phyloP scores from a whole-genome alignment of 2,329 filamentous ascomycete species.

The Colletotrichum filicis region DNA sequence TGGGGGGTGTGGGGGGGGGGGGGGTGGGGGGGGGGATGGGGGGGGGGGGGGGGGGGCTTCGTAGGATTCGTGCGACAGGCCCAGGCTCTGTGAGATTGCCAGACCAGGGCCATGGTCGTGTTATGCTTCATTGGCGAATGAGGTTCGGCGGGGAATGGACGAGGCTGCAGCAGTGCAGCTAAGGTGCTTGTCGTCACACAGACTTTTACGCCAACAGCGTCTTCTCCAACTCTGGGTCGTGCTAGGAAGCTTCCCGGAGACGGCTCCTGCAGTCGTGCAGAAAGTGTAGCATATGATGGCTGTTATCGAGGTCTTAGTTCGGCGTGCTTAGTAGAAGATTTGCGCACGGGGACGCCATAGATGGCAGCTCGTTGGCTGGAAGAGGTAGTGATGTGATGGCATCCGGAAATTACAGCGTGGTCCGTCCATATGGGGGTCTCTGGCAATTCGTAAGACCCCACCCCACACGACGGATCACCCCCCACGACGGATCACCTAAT shows the following conservation, averaged over 20 bases:
- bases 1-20: too few relatives aligned
- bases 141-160: conserved; percentile 15
- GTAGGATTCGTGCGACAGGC: conserved; percentile 15
- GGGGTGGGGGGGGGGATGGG: too few relatives aligned
- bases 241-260: conserved; percentile 23
- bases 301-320: neutral
- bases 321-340: conserved; percentile 37
- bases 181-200: conserved; percentile 26
- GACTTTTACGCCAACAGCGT: conserved; percentile 15
- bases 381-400: conserved; percentile 31
- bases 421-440: conserved; percentile 16
- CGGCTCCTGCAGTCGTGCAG: conserved; percentile 8
- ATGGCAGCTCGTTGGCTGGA: conserved; percentile 31
- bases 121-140: conserved; percentile 12
- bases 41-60: neutral
- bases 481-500: too few relatives aligned
- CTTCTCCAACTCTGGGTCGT: conserved; percentile 12
- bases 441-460: conserved; percentile 31
- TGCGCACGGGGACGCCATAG: conserved; percentile 37
- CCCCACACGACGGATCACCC: too few relatives aligned
- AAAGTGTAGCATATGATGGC: conserved; percentile 1
- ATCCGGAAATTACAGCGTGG: conserved; percentile 33
- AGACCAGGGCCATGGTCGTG: conserved; percentile 11
- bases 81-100: conserved; percentile 15
- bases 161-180: conserved; percentile 24